A percentile compares a stretch with the other conserved stretches of the same genome.
These are phyloP conservation scores for Obelidium mucronatum DNA, from an alignment of 192 early-diverging fungal species.

Conservation along the genomic window DNA sequence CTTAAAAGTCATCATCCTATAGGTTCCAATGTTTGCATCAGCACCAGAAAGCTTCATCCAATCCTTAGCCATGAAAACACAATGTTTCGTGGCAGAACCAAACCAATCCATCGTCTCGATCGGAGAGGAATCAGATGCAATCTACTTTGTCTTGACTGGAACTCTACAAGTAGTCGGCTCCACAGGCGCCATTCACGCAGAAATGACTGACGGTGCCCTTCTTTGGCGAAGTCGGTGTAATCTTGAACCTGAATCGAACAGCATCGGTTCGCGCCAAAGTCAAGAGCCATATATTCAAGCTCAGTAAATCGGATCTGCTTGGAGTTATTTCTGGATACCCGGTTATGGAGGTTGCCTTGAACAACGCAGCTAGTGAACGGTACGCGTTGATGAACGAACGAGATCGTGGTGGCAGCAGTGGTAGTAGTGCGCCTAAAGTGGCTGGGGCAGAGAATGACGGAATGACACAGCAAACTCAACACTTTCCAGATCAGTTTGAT, in stretches of 20 bases:
- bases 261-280: constrained; percentile 53
- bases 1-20: not conserved
- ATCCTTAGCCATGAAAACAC: constrained; percentile 35
- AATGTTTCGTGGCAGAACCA: constrained; percentile 29
- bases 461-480: not conserved
- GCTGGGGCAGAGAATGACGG: not conserved
- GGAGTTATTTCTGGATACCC: constrained; percentile 45
- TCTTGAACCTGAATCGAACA: constrained; percentile 55
- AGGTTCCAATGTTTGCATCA: constrained; percentile 49
- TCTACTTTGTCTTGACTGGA: constrained; percentile 56
- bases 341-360: constrained; percentile 43
- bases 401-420: not conserved
- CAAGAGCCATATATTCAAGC: constrained; percentile 49
- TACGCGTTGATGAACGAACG: constrained; percentile 41
- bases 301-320: constrained; percentile 44
- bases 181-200: constrained; percentile 50
- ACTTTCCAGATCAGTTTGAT: constrained; percentile 44
- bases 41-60: constrained; percentile 47
- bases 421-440: too few species aligned
- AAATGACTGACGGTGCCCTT: constrained; percentile 49
- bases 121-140: constrained; percentile 49
- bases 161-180: constrained; percentile 47
- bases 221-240: constrained; percentile 61
- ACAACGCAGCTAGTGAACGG: constrained; percentile 49
- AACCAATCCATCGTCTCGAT: constrained; percentile 37